Base-by-base conservation (phyloP, 2,329 filamentous ascomycete genomes). In the Colletotrichum tamarilloi region DNA sequence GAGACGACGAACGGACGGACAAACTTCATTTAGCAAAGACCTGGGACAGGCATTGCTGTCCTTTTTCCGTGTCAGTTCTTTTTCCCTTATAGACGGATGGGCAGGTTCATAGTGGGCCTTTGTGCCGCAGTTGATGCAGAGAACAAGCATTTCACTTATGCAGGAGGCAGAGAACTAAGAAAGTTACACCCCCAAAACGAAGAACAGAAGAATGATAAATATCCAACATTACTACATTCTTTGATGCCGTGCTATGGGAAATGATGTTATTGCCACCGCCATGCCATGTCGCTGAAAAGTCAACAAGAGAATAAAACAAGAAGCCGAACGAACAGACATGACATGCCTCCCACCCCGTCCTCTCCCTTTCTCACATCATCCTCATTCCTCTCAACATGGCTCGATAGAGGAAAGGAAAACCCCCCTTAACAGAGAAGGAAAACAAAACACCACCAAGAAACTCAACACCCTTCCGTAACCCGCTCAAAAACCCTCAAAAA, bases 401-500 rank as follows among this genome's bases (percentile, higher is more conserved):
- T 38, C 4, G 26, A 26, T 26, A 26, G 26, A 26, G 26, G 26
- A 38, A 11, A 38, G 1, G 35, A 2, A 38, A 38, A 1, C 35
- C 12, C 35, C 26, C 26, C 26, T 4, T 26, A 26, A 38, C 2
- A 46, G 16, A 16, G 38, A 16, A 19, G 6, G 16, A n/a, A 42
- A 1, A 35, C 32, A 35, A 42, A 16, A 16, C 12, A 42, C 38
- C 38, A 42, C 38, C 38, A 19, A 7, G 14, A 42, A 14, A 14
- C 38, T 67, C 42, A 72, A 7, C 53, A 75, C 64, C 76, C 74
- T 3, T 52, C 72, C 52, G 76, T 69, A 22, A 93, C 85, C 78
- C 87, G 85, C 75, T 92, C 88, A 82, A 96, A 95, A 49, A 93
- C 81, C 74, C 89, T 86, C 77, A 92, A 83, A 80, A 95, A 94